These are phyloP conservation scores for Boletus tylopilopsis DNA, from an alignment of 768 basidiomycete species.

Conservation along the genomic window DNA sequence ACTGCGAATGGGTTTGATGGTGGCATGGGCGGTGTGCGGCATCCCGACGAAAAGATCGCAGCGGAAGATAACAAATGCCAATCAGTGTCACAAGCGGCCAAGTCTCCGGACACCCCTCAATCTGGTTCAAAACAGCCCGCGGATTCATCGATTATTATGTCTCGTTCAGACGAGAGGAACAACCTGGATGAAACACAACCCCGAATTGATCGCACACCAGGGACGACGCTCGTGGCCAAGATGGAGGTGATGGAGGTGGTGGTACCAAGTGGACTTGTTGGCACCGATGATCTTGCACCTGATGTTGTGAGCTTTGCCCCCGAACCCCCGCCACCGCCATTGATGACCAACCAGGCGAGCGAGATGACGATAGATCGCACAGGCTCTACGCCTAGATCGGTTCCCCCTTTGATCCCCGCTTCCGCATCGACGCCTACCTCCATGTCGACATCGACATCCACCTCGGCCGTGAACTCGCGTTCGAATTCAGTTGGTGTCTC, in stretches of 20 bases:
- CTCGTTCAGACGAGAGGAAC: slow-evolving; percentile 1
- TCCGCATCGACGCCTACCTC: slow-evolving; percentile 12
- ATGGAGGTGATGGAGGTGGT: slow-evolving; percentile 23
- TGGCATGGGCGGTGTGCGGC: neutral
- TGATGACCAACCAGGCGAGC: slow-evolving; percentile 20
- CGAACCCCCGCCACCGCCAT: slow-evolving; percentile 32
- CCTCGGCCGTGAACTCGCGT: slow-evolving; percentile 21
- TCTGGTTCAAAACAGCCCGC: neutral
- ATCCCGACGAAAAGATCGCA: neutral
- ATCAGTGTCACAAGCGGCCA: neutral
- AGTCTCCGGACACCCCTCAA: neutral
- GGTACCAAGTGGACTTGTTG: slow-evolving; percentile 18
- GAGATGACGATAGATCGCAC: slow-evolving; percentile 8
- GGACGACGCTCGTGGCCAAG: slow-evolving; percentile 21
- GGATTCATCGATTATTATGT: neutral
- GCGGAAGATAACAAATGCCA: neutral
- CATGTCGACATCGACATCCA: slow-evolving; percentile 23
- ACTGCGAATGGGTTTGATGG: slow-evolving; percentile 1
- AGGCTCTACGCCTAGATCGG: neutral
- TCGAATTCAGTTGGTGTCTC: slow-evolving; percentile 23
- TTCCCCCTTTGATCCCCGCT: slow-evolving; percentile 2
- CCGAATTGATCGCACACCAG: slow-evolving; percentile 2
- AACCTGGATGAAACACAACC: slow-evolving; percentile 6
- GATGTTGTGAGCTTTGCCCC: slow-evolving; percentile 27
- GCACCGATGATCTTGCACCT: slow-evolving; percentile 16